Evolutionary conservation across 331 rosid species (phyloP).

Genomic region (Pyrus hybrid): DNA sequence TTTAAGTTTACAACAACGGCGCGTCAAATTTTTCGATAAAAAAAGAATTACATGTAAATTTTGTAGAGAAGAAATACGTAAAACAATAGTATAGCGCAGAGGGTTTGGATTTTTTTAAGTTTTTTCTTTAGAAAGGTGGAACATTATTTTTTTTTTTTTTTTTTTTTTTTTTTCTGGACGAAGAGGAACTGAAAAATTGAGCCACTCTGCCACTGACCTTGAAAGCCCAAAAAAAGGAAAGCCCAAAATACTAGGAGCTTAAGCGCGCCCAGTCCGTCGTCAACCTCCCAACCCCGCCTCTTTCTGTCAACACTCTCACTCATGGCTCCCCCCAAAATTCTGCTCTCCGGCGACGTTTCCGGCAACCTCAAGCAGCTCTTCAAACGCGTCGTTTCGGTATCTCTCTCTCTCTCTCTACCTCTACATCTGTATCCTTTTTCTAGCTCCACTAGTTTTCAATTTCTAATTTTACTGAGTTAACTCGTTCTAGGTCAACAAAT

Average conservation of each 20-base stretch:
- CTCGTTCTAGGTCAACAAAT: constrained; percentile 70
- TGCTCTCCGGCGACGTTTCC: constrained; percentile 78
- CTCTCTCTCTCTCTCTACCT: neutral
- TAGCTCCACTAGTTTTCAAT: neutral
- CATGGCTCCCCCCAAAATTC: constrained; percentile 82
- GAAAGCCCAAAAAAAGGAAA: neutral
- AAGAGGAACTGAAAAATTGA: neutral
- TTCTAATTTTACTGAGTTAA: neutral
- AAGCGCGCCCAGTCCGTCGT: neutral
- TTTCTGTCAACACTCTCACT: neutral
- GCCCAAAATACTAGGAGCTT: neutral
- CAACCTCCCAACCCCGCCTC: constrained; percentile 1
- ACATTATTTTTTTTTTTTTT: no score
- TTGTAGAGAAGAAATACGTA: neutral
- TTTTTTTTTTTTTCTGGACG: no score
- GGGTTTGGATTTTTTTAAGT: neutral
- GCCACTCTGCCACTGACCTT: neutral
- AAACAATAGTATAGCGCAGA: neutral
- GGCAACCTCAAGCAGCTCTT: constrained; percentile 82
- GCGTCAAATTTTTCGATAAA: no score
- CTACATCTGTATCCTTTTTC: neutral
- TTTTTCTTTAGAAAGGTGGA: no score
- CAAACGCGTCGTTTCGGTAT: constrained; percentile 79
- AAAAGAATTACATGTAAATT: no score
- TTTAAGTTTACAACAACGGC: no score